Conservation (phyloP, 1,139 yeast species). For the Suhomyces bokatorum region DNA sequence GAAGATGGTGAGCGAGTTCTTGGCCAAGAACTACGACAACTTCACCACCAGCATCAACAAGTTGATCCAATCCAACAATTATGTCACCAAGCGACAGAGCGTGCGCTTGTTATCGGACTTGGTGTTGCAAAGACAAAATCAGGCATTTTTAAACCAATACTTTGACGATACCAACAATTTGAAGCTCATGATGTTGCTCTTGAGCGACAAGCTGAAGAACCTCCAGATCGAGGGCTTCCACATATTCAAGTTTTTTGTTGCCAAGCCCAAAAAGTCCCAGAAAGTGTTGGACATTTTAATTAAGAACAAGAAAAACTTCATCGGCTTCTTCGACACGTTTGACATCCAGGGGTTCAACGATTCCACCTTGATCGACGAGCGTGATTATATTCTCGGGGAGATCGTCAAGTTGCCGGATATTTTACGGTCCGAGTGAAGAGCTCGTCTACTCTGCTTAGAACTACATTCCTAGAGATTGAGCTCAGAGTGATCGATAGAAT, state of each 20-base stretch:
- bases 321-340: slow-evolving; percentile 68
- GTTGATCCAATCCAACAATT: slow-evolving; percentile 73
- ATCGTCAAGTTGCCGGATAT: slow-evolving; percentile 62
- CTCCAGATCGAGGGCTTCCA: slow-evolving; percentile 90
- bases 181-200: slow-evolving; percentile 79
- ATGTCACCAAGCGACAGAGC: slow-evolving; percentile 91
- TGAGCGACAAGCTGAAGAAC: slow-evolving; percentile 87
- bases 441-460: no score
- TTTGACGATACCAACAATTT: slow-evolving; percentile 80
- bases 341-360: slow-evolving; percentile 67
- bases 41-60: slow-evolving; percentile 67
- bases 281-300: slow-evolving; percentile 76
- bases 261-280: slow-evolving; percentile 87
- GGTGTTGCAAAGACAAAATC: slow-evolving; percentile 74
- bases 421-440: slow-evolving; percentile 3
- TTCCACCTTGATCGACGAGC: slow-evolving; percentile 71
- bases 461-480: no score
- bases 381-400: slow-evolving; percentile 74
- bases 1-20: slow-evolving; percentile 67
- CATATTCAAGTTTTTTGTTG: slow-evolving; percentile 89
- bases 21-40: slow-evolving; percentile 50
- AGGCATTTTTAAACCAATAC: slow-evolving; percentile 69
- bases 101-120: slow-evolving; percentile 74
- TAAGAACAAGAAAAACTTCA: slow-evolving; percentile 76
- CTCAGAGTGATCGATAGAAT: no score